Percentiles rank a stretch among this genome's conserved stretches.
Evolutionary conservation across 768 basidiomycete species (phyloP).

Genomic region (Boletellus ananas): DNA sequence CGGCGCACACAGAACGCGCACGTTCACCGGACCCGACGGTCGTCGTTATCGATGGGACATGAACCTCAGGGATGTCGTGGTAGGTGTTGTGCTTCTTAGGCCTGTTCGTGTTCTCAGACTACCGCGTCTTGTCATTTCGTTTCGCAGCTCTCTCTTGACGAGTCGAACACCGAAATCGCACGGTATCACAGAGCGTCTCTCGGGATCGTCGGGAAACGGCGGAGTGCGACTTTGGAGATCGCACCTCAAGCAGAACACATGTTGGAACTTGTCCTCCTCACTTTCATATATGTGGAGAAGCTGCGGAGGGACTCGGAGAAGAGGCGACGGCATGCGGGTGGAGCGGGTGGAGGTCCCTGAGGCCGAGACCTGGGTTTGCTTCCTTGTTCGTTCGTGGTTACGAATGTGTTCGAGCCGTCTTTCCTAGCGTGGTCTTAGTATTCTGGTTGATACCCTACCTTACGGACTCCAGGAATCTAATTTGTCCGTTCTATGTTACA

Average conservation of each 20-base stretch:
- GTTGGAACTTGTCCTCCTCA: constrained; percentile 25
- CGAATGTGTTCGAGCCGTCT: neutral
- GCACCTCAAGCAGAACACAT: constrained; percentile 21
- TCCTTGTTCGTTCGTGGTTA: neutral
- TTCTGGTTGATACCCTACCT: too few species aligned
- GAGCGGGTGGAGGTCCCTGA: constrained; percentile 14
- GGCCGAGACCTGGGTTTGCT: neutral
- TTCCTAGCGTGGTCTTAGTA: neutral
- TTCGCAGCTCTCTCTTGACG: constrained; percentile 19
- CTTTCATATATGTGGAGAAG: constrained; percentile 31
- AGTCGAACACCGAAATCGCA: constrained; percentile 15
- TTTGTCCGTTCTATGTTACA: too few species aligned
- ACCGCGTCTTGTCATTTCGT: neutral
- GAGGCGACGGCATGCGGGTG: constrained; percentile 3
- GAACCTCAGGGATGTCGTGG: constrained; percentile 4
- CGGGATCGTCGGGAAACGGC: constrained; percentile 24
- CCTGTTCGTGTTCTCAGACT: neutral
- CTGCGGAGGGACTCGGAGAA: constrained; percentile 24
- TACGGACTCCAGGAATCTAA: too few species aligned
- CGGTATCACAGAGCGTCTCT: constrained; percentile 21
- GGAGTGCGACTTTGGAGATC: constrained; percentile 21
- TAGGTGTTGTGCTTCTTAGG: constrained; percentile 1
- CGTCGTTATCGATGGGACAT: constrained; percentile 33
- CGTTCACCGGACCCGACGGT: constrained; percentile 33
- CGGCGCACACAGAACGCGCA: constrained; percentile 15